These are phyloP conservation scores for Ilyonectria destructans DNA, from an alignment of 2,329 filamentous ascomycete species.

Conservation along the genomic window DNA sequence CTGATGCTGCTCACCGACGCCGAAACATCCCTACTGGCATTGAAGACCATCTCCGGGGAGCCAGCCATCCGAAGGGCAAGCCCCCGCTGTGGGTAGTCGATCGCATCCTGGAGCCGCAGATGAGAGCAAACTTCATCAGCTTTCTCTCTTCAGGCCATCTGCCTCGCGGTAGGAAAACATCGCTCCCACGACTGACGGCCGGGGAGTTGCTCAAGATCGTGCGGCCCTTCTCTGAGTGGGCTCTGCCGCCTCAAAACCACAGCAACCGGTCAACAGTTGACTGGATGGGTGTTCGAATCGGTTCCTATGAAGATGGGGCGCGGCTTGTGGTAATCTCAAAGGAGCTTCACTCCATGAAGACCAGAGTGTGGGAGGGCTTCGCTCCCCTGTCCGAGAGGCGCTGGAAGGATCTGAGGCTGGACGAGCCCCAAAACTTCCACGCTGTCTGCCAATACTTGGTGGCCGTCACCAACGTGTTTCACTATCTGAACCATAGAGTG, in stretches of 20 bases:
- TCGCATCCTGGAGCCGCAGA: conserved; percentile 7
- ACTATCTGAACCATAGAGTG: background rate
- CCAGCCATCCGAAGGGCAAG: background rate
- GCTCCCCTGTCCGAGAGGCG: background rate
- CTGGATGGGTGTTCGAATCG: background rate
- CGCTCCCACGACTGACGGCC: background rate
- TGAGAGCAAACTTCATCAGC: background rate
- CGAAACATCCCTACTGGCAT: background rate
- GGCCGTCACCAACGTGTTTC: background rate
- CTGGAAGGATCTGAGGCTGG: conserved; percentile 5
- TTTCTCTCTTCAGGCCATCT: background rate
- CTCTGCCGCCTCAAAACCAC: background rate
- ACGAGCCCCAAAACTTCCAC: background rate
- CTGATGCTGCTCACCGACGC: background rate
- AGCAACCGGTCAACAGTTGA: background rate
- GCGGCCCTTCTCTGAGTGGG: background rate
- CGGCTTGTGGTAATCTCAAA: background rate
- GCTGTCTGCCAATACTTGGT: background rate
- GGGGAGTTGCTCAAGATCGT: background rate
- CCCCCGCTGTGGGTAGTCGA: background rate
- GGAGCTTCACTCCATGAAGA: conserved; percentile 6
- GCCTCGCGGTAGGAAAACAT: background rate
- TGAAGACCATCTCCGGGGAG: background rate
- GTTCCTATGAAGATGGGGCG: background rate
- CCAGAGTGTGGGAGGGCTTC: background rate